Percentiles rank a stretch among this genome's conserved stretches.
These are phyloP conservation scores for Picochlorum sp. DNA, from an alignment of 139 green algal species.

Conservation along the genomic window DNA sequence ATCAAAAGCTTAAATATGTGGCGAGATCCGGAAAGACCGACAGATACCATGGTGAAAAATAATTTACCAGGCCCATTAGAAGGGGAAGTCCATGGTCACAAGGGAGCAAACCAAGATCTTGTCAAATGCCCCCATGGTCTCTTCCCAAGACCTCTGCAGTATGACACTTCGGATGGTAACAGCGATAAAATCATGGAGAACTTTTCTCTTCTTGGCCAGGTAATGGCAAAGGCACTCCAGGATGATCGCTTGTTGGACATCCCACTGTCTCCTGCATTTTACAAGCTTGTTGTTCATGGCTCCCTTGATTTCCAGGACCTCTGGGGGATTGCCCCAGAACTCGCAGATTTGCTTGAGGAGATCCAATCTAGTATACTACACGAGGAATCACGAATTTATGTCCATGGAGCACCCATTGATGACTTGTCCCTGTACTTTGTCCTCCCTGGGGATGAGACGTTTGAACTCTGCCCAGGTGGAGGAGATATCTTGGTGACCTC, in stretches of 20 bases:
- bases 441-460: constrained; percentile 71
- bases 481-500: constrained; percentile 50
- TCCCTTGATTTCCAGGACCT: constrained; percentile 73
- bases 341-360: constrained; percentile 62
- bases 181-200: constrained; percentile 30
- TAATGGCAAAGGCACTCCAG: constrained; percentile 86
- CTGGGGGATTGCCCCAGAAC: constrained; percentile 52
- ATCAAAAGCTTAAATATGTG: constrained; percentile 68
- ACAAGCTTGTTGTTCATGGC: constrained; percentile 48
- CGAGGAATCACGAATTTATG: constrained; percentile 25
- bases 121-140: constrained; percentile 75
- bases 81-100: no score
- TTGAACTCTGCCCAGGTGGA: constrained; percentile 58
- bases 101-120: constrained; percentile 25
- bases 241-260: constrained; percentile 90
- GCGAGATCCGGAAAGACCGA: constrained; percentile 47
- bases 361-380: constrained; percentile 6
- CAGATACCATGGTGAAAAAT: no score
- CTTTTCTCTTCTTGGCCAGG: constrained; percentile 81
- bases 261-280: constrained; percentile 77
- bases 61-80: no score
- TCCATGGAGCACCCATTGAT: constrained; percentile 70
- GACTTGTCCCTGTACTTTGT: constrained; percentile 93
- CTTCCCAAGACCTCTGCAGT: constrained; percentile 72
- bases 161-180: not conserved